Conservation (phyloP, 2,329 filamentous ascomycete species). For the Neopestalotiopsis sp. region DNA sequence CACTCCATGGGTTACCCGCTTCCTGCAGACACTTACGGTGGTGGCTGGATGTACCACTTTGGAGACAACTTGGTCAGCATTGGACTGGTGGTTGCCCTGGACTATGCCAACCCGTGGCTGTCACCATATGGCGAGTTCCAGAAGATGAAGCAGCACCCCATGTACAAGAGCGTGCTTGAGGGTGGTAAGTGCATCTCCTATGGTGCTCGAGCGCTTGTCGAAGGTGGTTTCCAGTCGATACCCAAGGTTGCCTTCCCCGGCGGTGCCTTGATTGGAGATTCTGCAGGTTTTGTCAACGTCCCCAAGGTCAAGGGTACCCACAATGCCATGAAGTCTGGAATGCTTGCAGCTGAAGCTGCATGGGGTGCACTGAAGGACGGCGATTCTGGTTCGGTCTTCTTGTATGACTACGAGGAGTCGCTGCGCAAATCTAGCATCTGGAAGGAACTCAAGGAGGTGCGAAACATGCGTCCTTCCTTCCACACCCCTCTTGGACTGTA, state of each 20-base stretch:
- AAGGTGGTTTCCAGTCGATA: conserved; percentile 97
- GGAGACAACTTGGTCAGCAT: conserved; percentile 95
- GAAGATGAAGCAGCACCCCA: conserved; percentile 97
- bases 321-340: conserved; percentile 96
- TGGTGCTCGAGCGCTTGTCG: conserved; percentile 86
- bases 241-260: conserved; percentile 97
- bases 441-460: conserved; percentile 92
- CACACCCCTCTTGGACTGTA: conserved; percentile 85
- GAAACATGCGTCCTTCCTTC: conserved; percentile 97
- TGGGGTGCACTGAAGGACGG: conserved; percentile 72
- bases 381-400: conserved; percentile 77
- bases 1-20: conserved; percentile 95
- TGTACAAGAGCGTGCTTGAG: conserved; percentile 85
- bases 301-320: conserved; percentile 99
- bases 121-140: conserved; percentile 97
- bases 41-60: conserved; percentile 99
- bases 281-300: conserved; percentile 94
- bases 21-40: conserved; percentile 88
- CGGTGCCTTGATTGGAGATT: conserved; percentile 93
- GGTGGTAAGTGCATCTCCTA: conserved; percentile 98
- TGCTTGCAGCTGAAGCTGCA: conserved; percentile 92
- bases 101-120: conserved; percentile 96
- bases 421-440: conserved; percentile 88
- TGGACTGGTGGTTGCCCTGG: conserved; percentile 88
- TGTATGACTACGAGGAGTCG: conserved; percentile 92